Evolutionary conservation across 2,329 filamentous ascomycete species (phyloP).

Genomic region (Aspergillus japonicus): DNA sequence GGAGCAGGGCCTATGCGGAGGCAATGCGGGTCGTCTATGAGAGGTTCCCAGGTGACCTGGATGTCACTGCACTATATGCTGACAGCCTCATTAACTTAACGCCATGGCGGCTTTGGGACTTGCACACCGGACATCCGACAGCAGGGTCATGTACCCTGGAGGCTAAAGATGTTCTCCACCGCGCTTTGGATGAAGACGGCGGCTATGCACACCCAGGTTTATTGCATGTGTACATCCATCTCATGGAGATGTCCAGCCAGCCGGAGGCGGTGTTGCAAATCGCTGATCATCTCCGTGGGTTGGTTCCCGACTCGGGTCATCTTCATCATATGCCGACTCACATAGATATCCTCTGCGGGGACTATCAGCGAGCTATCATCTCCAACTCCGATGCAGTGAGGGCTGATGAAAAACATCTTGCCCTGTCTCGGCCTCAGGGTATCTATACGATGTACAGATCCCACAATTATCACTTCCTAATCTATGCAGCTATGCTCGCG

Average conservation of each 20-base stretch:
- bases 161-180: constrained; percentile 58
- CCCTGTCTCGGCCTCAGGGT: constrained; percentile 57
- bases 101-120: constrained; percentile 65
- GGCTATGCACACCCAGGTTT: constrained; percentile 64
- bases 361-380: constrained; percentile 65
- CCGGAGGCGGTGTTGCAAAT: constrained; percentile 63
- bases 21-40: constrained; percentile 60
- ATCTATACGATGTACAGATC: constrained; percentile 76
- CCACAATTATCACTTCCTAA: constrained; percentile 72
- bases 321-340: constrained; percentile 76
- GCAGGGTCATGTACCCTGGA: constrained; percentile 58
- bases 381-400: constrained; percentile 66
- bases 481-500: constrained; percentile 77
- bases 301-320: constrained; percentile 70
- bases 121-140: constrained; percentile 58
- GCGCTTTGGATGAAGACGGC: constrained; percentile 52
- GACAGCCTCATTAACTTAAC: constrained; percentile 66
- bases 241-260: constrained; percentile 71
- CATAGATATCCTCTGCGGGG: constrained; percentile 69
- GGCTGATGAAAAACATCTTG: constrained; percentile 67
- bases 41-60: constrained; percentile 56
- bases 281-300: constrained; percentile 61
- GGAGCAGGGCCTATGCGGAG: constrained; percentile 61
- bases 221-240: constrained; percentile 73
- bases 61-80: constrained; percentile 63